Base-by-base conservation (phyloP, 495 filamentous ascomycete species). In the Entonaema liquescens region DNA sequence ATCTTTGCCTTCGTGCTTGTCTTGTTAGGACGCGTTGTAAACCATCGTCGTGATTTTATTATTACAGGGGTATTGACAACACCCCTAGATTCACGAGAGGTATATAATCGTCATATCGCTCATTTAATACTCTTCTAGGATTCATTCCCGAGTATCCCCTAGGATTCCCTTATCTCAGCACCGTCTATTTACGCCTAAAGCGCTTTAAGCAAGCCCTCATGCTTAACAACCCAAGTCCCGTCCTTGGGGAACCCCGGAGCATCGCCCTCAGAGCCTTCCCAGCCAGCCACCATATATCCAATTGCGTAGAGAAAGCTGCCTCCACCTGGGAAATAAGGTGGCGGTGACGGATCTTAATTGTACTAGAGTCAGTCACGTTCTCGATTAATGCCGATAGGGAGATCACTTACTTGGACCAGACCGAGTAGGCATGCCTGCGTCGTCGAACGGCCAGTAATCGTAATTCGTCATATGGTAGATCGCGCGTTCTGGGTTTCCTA, bases 351-450 rank as follows among this genome's bases (percentile, higher is more conserved):
- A 29, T 59, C 67, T 74, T 40, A 35, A 17, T 58, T 28, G 26
- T 21, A 26, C 17, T 25, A 62, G 5, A 15, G 5, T 28, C 7
- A 50, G 52, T 52, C 17, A 40, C 29, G 23, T 52, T 21, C 21
- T 13, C 12, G 44, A 55, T 23, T 29, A 9, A 13, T 35, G 25
- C n/a, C n/a, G n/a, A n/a, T n/a, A 44, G 29, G 19, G 21, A 33
- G 26, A 50, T 2, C 23, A 40, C 60, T 53, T 25, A 62, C 71
- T 68, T 21, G 63, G 57, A 7, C 67, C 67, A 1, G 79, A 80
- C 8, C 81, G 79, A 42, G 75, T 71, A 17, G 73, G 77, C 72
- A 80, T 80, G 5, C 83, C 81, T 21, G 79, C 71, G 65, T 79
- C 80, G 65, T 82, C 78, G 49, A 83, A 82, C 23, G 69, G 44